Evolutionary conservation across 805 yeast genomes (phyloP).

Genomic region (Candida odintsovae): DNA sequence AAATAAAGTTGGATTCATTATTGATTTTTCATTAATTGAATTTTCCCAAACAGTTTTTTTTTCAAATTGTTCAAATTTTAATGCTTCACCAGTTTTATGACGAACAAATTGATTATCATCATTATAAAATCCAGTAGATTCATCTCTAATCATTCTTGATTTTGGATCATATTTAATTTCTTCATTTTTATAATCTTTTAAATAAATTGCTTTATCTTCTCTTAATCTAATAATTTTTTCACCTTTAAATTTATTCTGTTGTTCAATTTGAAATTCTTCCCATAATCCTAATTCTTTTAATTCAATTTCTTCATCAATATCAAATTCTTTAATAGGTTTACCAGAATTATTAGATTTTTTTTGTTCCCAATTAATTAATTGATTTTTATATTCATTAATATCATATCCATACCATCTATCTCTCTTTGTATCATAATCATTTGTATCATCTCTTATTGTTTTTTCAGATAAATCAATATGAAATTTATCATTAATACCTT

Average conservation of each 20-base stretch:
- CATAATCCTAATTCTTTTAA: slow-evolving; percentile 33
- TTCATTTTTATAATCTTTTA: slow-evolving; percentile 40
- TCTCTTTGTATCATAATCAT: slow-evolving; percentile 26
- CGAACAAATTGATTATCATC: slow-evolving; percentile 45
- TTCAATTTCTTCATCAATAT: slow-evolving; percentile 40
- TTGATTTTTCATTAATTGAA: slow-evolving; percentile 22
- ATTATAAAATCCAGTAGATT: slow-evolving; percentile 27
- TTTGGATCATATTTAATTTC: slow-evolving; percentile 49
- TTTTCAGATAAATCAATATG: too few species aligned
- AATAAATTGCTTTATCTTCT: slow-evolving; percentile 72
- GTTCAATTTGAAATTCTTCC: slow-evolving; percentile 10
- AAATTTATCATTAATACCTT: slow-evolving; percentile 55
- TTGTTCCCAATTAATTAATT: slow-evolving; percentile 40
- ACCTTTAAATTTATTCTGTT: slow-evolving; percentile 29
- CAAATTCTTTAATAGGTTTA: slow-evolving; percentile 16
- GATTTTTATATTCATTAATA: slow-evolving; percentile 51
- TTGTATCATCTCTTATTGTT: slow-evolving; percentile 19
- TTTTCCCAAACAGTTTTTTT: slow-evolving; percentile 47
- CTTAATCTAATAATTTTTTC: slow-evolving; percentile 52
- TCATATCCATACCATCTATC: slow-evolving; percentile 61
- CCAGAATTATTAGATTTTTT: slow-evolving; percentile 10
- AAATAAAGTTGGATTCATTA: slow-evolving; percentile 44
- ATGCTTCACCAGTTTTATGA: slow-evolving; percentile 51
- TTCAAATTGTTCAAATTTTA: slow-evolving; percentile 38
- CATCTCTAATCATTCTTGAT: slow-evolving; percentile 35